Conservation (phyloP, 2,329 filamentous ascomycete species). For the Didymella pomorum region DNA sequence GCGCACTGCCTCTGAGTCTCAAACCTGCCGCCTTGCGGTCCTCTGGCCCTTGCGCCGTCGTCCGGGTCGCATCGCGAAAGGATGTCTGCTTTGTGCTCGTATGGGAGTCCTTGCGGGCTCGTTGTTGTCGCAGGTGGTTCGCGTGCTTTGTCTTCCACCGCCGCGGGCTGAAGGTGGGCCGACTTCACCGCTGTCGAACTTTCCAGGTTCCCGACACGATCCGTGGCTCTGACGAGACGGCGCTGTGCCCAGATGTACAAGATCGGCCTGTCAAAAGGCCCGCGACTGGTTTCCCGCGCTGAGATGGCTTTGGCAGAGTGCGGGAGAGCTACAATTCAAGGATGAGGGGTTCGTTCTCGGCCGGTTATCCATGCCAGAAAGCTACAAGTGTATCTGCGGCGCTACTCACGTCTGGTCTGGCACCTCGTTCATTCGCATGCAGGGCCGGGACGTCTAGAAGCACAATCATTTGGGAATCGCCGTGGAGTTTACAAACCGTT, state of each 20-base stretch:
- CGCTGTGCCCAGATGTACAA: constrained; percentile 28
- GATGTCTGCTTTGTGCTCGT: constrained; percentile 19
- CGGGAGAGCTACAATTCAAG: constrained; percentile 35
- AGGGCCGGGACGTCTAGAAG: constrained; percentile 31
- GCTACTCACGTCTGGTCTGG: constrained; percentile 41
- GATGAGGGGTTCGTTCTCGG: constrained; percentile 38
- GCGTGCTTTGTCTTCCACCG: constrained; percentile 38
- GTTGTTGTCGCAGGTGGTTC: constrained; percentile 28
- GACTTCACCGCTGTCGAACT: constrained; percentile 44
- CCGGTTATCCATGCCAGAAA: constrained; percentile 37
- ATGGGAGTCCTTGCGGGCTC: constrained; percentile 17
- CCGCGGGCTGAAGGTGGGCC: constrained; percentile 31
- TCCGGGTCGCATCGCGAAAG: constrained; percentile 12
- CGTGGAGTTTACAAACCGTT: constrained; percentile 2
- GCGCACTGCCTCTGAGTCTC: constrained; percentile 36
- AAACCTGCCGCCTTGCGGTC: constrained; percentile 37
- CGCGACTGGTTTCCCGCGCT: constrained; percentile 31
- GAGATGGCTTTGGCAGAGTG: constrained; percentile 39
- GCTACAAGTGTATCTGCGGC: constrained; percentile 36
- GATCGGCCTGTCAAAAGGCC: constrained; percentile 28
- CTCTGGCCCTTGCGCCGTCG: constrained; percentile 23
- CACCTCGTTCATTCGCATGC: constrained; percentile 41
- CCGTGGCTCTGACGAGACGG: constrained; percentile 31
- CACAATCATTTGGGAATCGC: background rate
- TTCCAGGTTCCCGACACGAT: constrained; percentile 31